These are phyloP conservation scores for Cercospora nicotianae DNA, from an alignment of 2,329 filamentous ascomycete genomes.

Conservation along the genomic window DNA sequence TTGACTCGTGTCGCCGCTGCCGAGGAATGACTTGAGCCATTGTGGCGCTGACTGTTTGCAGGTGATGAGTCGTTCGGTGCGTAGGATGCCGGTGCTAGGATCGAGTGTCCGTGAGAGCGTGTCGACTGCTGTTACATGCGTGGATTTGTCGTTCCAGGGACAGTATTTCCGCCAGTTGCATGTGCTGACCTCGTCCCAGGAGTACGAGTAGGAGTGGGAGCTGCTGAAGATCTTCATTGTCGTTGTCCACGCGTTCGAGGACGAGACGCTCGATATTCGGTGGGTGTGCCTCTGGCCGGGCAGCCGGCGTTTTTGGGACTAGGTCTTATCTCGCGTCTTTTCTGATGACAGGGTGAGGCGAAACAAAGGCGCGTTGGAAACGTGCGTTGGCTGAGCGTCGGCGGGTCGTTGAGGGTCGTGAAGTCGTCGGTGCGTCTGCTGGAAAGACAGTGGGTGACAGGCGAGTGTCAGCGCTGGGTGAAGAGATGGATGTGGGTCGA, in stretches of 20 bases:
- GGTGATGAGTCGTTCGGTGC: constrained; percentile 68
- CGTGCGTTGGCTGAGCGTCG: neutral
- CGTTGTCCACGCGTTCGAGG: neutral
- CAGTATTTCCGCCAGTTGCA: constrained; percentile 99
- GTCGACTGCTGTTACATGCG: constrained; percentile 93
- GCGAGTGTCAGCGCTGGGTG: neutral
- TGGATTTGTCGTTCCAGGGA: constrained; percentile 96
- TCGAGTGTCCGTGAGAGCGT: constrained; percentile 75
- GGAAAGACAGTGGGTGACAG: constrained; percentile 1
- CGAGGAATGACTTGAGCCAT: constrained; percentile 78
- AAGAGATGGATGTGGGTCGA: neutral
- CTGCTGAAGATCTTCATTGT: constrained; percentile 97
- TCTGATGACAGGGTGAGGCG: neutral
- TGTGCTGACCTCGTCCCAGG: constrained; percentile 96
- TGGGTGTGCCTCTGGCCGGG: neutral
- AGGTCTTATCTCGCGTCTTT: neutral
- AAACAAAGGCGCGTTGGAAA: constrained; percentile 9
- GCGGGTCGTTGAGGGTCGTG: neutral
- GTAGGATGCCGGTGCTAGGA: constrained; percentile 64
- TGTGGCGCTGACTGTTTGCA: constrained; percentile 69
- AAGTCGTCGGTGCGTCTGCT: constrained; percentile 2
- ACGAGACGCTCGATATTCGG: neutral
- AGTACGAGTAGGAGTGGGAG: constrained; percentile 89
- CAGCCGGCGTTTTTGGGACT: neutral
- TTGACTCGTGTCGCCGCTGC: constrained; percentile 75